A percentile compares a stretch with the other conserved stretches of the same genome.
Evolutionary conservation across 1,139 yeast genomes (phyloP).

Genomic region (Candida dubliniensis): DNA sequence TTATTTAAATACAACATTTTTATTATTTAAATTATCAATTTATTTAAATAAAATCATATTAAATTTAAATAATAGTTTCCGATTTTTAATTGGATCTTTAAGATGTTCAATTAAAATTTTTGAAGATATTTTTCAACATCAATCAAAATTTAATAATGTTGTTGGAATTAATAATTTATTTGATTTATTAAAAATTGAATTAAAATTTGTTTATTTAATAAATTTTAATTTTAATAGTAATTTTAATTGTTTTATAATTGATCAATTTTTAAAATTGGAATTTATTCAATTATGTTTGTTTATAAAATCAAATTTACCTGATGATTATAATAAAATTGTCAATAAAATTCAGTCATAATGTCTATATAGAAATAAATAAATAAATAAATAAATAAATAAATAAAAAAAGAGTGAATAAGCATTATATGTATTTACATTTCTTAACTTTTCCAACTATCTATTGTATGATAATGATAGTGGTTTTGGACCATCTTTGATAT

Average conservation of each 20-base stretch:
- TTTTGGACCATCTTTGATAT: no score
- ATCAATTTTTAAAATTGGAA: slow-evolving; percentile 31
- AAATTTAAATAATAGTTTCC: slow-evolving; percentile 35
- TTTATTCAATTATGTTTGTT: slow-evolving; percentile 28
- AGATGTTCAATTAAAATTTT: slow-evolving; percentile 45
- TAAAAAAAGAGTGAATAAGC: no score
- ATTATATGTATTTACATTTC: background rate
- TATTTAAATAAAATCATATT: slow-evolving; percentile 32
- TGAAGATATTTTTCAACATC: slow-evolving; percentile 48
- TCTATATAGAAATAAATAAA: background rate
- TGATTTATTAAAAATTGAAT: slow-evolving; percentile 42
- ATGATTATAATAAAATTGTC: slow-evolving; percentile 7
- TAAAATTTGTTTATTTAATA: slow-evolving; percentile 41
- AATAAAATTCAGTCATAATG: background rate
- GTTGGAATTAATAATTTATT: slow-evolving; percentile 40
- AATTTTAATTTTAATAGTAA: slow-evolving; percentile 42
- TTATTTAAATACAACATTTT: slow-evolving; percentile 42
- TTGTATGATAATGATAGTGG: no score
- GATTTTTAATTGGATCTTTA: slow-evolving; percentile 43
- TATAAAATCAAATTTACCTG: slow-evolving; percentile 12
- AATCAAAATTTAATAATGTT: slow-evolving; percentile 43
- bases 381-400: background rate
- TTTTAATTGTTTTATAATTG: slow-evolving; percentile 37
- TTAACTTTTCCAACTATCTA: no score
- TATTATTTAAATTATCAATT: slow-evolving; percentile 38